phyloP scores from a whole-genome alignment of 208 protist genomes.

The Acanthamoeba royreba region DNA sequence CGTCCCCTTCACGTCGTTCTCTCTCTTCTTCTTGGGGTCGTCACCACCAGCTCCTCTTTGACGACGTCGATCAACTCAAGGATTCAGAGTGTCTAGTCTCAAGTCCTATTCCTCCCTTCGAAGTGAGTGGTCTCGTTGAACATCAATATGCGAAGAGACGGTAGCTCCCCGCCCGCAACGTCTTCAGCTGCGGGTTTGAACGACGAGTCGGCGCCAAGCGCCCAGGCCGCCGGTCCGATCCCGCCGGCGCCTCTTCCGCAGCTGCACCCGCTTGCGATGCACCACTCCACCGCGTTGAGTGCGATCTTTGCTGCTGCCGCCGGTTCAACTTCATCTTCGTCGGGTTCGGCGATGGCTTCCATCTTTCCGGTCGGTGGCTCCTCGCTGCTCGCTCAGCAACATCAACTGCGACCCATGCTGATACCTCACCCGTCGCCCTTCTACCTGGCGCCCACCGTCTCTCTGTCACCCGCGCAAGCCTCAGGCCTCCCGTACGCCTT shows the following conservation, averaged over 20 bases:
- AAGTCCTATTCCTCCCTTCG: background rate
- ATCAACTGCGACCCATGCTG: background rate
- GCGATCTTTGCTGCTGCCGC: background rate
- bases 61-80: no score
- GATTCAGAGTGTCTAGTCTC: background rate
- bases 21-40: no score
- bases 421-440: background rate
- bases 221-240: no score
- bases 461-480: background rate
- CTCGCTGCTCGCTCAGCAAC: background rate
- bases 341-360: background rate
- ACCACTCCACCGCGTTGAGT: background rate
- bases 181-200: background rate
- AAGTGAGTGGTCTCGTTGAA: background rate
- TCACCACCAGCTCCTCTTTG: no score
- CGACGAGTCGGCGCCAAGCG: background rate
- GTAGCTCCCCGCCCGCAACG: background rate
- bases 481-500: no score
- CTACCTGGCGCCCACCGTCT: background rate
- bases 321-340: background rate
- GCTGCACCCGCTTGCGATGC: background rate
- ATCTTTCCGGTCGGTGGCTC: no score
- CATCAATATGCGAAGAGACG: background rate
- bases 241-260: background rate
- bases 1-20: no score